These are phyloP conservation scores for Bothriochloa decipiens DNA, from an alignment of 176 grass and related monocot species.

Conservation along the genomic window DNA sequence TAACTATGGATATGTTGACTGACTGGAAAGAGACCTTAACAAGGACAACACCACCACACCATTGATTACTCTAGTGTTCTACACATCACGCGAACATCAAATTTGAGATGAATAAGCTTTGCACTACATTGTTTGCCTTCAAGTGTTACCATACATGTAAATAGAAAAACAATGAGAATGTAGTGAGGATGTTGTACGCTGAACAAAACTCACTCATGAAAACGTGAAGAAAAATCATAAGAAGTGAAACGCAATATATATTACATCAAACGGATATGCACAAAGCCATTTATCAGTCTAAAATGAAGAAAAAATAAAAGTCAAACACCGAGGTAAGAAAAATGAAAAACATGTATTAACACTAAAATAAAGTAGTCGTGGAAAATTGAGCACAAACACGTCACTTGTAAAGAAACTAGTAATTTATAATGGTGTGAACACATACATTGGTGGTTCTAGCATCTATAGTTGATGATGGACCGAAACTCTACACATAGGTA, in stretches of 20 bases:
- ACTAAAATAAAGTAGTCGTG: rapidly evolving
- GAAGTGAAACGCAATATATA: no score
- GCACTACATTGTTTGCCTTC: background rate
- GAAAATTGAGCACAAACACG: background rate
- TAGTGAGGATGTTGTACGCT: no score
- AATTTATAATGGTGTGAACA: background rate
- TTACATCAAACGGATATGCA: no score
- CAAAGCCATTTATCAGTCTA: background rate
- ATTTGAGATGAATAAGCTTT: background rate
- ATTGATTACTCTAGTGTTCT: no score
- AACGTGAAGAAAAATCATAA: background rate
- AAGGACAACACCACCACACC: background rate
- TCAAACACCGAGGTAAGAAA: no score
- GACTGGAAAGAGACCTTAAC: background rate
- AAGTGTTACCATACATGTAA: background rate
- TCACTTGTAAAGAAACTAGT: background rate
- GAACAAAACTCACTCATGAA: background rate
- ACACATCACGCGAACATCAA: rapidly evolving
- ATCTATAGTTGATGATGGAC: background rate
- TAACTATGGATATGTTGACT: background rate
- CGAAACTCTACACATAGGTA: background rate
- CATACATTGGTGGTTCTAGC: no score
- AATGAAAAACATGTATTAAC: background rate
- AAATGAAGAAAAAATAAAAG: background rate
- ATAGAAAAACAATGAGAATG: background rate